Conservation (phyloP, 371 early-diverging fungal genomes). For the Spraguea lophii region DNA sequence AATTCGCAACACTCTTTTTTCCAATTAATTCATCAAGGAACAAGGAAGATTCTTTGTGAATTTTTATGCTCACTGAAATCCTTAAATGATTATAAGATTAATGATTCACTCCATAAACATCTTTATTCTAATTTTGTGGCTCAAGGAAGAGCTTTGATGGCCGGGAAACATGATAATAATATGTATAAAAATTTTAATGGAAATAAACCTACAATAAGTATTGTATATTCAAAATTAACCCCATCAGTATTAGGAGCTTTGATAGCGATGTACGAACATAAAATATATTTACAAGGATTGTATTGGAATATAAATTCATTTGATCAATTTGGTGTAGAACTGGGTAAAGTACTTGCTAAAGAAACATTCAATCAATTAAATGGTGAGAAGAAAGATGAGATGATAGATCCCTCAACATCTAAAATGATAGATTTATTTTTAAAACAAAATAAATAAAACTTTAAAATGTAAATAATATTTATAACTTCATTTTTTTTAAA, state of each 20-base stretch:
- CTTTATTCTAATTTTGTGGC: conserved; percentile 90
- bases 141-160: conserved; percentile 85
- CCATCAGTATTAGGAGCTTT: conserved; percentile 76
- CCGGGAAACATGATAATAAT: conserved; percentile 56
- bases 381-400: not conserved
- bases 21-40: conserved; percentile 94
- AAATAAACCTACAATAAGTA: conserved; percentile 80
- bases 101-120: conserved; percentile 62
- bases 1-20: conserved; percentile 98
- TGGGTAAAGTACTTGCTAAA: conserved; percentile 91
- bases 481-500: no score
- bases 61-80: conserved; percentile 71
- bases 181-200: conserved; percentile 79
- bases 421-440: conserved; percentile 16
- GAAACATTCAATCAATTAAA: conserved; percentile 66
- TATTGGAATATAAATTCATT: conserved; percentile 85
- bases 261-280: conserved; percentile 92
- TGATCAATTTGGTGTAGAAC: conserved; percentile 94
- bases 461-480: no score
- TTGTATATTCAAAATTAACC: conserved; percentile 67
- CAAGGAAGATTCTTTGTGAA: conserved; percentile 74
- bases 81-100: conserved; percentile 1
- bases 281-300: conserved; percentile 89
- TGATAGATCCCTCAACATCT: conserved; percentile 23
- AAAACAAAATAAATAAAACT: no score